Evolutionary conservation across 176 grass and related monocot genomes (phyloP).

Genomic region (Sorghum bicolor): Sorghum_bicolor_NCBIv3 NC_012871.2:59094501-59095000

Average conservation of each 20-base stretch:
- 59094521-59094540: constrained; percentile 76
- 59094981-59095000: constrained; percentile 72
- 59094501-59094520: constrained; percentile 95
- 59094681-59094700: constrained; percentile 15
- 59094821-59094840: constrained; percentile 39
- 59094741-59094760: constrained; percentile 32
- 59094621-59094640: constrained; percentile 75
- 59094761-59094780: constrained; percentile 50
- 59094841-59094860: constrained; percentile 58
- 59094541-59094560: constrained; percentile 73
- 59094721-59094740: constrained; percentile 46
- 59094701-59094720: constrained; percentile 41
- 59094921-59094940: constrained; percentile 64
- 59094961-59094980: constrained; percentile 68
- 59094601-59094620: constrained; percentile 17
- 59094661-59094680: constrained; percentile 76
- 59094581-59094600: background rate
- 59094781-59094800: constrained; percentile 49
- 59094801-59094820: background rate
- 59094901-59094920: constrained; percentile 88
- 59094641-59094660: constrained; percentile 88
- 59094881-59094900: constrained; percentile 52
- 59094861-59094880: constrained; percentile 11
- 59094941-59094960: constrained; percentile 53
- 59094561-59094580: background rate